Evolutionary conservation across 768 basidiomycete genomes (phyloP), one percentile per base, ranked within the genome.

Genomic region (Lactarius evosmus): DNA sequence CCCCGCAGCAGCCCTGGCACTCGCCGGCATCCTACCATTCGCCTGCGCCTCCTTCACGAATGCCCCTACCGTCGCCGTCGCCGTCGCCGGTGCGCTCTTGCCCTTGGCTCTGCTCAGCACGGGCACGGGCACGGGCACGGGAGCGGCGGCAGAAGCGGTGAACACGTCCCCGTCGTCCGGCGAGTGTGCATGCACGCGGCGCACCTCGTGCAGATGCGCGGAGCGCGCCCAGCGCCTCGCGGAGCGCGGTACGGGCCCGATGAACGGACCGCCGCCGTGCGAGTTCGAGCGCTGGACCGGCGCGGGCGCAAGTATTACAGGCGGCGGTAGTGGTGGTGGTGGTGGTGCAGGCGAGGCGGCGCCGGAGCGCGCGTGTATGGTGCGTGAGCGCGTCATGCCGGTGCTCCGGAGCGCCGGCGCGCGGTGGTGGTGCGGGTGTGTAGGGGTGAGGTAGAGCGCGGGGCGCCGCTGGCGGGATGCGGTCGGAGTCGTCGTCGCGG

Each of bases 141-240:
- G 7, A 12, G 38, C 40, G 19, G 55, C 61, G 7, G 46, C 2
- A 49, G 22, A 4, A 44, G 32, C 40, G 16, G 14, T 14, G 12
- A 63, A 63, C 51, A 63, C 62, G 40, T 63, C 62, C 7, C 27
- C 49, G 0, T 54, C 51, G 14, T 4, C 41, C 25, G 8, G 16
- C 14, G 17, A 1, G n/a, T 22, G 8, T 52, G 33, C 40, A 8
- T 50, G 67, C n/a, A 30, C 49, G 25, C 62, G 50, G 58, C 77
- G 80, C 62, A 88, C 82, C 69, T 87, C 85, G 66, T 90, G 88
- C 52, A 89, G 67, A 76, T 90, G 88, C 3, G 88, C 84, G 0
- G 78, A 86, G 40, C 85, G 77, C 25, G 87, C 87, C 81, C 85
- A 86, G 40, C 79, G 79, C 65, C 80, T 82, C 19, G 82, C 80